Conservation (phyloP, 2,329 filamentous ascomycete species). For the Volutella citrinella region DNA sequence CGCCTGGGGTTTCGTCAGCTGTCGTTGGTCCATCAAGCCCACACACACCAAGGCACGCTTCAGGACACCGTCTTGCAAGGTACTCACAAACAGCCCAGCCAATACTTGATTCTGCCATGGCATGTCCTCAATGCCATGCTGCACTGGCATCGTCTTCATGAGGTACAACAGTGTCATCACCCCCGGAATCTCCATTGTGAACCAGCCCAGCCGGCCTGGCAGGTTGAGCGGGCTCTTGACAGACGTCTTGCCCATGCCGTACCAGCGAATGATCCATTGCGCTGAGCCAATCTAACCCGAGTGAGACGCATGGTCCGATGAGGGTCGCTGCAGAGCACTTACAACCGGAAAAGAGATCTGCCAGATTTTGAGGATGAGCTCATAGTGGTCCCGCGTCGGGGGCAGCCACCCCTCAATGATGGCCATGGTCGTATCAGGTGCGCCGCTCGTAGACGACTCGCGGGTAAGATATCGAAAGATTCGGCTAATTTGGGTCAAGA, state of each 20-base stretch:
- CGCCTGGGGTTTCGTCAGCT: conserved; percentile 41
- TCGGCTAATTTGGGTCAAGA: no score
- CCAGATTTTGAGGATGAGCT: conserved; percentile 50
- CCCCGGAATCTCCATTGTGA: conserved; percentile 81
- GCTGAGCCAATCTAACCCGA: conserved; percentile 59
- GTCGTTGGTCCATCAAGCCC: no score
- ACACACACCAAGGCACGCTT: no score
- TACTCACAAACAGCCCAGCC: conserved; percentile 60
- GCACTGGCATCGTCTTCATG: conserved; percentile 63
- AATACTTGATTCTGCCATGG: conserved; percentile 79
- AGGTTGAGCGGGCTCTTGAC: conserved; percentile 72
- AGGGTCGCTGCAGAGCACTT: conserved; percentile 19
- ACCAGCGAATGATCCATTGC: conserved; percentile 78
- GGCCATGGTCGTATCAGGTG: conserved; percentile 42
- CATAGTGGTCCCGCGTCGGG: conserved; percentile 56
- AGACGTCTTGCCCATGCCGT: conserved; percentile 92
- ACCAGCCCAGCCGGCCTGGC: conserved; percentile 85
- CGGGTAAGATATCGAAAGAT: no score
- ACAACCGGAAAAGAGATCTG: conserved; percentile 52
- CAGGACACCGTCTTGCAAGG: conserved; percentile 1
- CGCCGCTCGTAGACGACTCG: no score
- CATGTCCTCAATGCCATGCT: conserved; percentile 55
- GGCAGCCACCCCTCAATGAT: conserved; percentile 55
- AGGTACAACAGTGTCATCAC: conserved; percentile 77
- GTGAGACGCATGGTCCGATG: conserved; percentile 6